Conservation (phyloP, 768 basidiomycete species). For the Mycena albidolilacea region DNA sequence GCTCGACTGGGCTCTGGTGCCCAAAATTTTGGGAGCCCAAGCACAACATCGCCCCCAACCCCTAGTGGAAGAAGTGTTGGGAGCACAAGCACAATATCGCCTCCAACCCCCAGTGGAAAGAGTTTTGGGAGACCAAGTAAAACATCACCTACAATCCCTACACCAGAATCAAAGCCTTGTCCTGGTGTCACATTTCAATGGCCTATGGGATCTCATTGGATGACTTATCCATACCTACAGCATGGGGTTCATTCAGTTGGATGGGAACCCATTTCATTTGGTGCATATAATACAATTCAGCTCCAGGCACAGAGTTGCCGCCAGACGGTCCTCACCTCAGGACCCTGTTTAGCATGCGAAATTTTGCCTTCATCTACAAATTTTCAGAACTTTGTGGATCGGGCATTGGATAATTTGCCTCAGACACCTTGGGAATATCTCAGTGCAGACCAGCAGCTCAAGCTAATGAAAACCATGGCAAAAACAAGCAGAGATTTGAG, state of each 20-base stretch:
- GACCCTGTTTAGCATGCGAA: not conserved
- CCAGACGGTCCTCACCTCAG: not conserved
- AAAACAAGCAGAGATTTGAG: not conserved
- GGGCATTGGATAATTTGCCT: not conserved
- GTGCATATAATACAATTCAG: not conserved
- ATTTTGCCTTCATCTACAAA: not conserved
- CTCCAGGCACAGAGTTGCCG: not conserved
- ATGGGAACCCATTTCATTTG: constrained; percentile 17
- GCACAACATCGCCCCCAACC: too few species aligned
- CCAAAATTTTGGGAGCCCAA: too few species aligned
- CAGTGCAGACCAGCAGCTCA: constrained; percentile 3
- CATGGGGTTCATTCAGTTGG: constrained; percentile 1
- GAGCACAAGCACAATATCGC: too few species aligned
- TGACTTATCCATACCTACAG: constrained; percentile 13
- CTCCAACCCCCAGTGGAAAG: too few species aligned
- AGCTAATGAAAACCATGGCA: not conserved
- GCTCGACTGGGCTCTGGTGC: too few species aligned
- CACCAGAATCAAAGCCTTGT: not conserved
- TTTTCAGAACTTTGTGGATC: not conserved
- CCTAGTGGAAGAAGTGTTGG: too few species aligned
- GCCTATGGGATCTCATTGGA: constrained; percentile 7
- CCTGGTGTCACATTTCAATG: not conserved
- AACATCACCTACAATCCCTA: too few species aligned
- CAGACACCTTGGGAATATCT: constrained; percentile 18
- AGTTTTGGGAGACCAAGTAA: too few species aligned